A percentile compares a stretch with the other conserved stretches of the same genome.
Conservation (phyloP, 805 yeast genomes). For the Debaryomyces hansenii region DNA sequence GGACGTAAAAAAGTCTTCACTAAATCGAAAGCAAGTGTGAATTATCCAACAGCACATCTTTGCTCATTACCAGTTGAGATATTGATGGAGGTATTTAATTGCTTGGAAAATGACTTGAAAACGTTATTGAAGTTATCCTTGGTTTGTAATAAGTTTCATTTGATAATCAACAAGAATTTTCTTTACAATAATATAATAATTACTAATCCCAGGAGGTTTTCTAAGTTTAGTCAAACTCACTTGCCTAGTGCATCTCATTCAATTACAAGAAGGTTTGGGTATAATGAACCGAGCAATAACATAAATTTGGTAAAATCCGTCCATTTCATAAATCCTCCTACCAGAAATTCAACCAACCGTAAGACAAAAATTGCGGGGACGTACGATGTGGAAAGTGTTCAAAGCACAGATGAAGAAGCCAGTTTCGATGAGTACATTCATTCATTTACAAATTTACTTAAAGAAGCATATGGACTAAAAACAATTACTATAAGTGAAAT, state of each 20-base stretch:
- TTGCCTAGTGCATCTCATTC: conserved; percentile 20
- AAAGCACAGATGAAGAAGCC: conserved; percentile 11
- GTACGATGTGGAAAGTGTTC: conserved; percentile 28
- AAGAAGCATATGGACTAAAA: conserved; percentile 47
- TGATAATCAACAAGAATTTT: conserved; percentile 34
- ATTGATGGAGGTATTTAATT: conserved; percentile 31
- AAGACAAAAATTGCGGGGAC: conserved; percentile 37
- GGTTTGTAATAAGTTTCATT: conserved; percentile 37
- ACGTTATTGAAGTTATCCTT: conserved; percentile 27
- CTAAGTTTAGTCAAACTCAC: conserved; percentile 35
- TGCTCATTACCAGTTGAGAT: conserved; percentile 47
- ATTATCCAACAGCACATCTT: conserved; percentile 32
- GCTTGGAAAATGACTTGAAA: conserved; percentile 17
- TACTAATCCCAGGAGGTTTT: conserved; percentile 24
- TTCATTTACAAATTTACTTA: conserved; percentile 33
- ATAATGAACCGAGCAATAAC: conserved; percentile 26
- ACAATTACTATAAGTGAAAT: conserved; percentile 44
- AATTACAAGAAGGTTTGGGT: conserved; percentile 19
- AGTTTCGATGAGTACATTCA: conserved; percentile 25
- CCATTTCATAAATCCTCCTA: conserved; percentile 35
- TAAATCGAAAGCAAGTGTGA: conserved; percentile 8
- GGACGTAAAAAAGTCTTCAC: conserved; percentile 31
- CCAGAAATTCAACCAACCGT: conserved; percentile 17
- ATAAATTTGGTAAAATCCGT: conserved; percentile 30
- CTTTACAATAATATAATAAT: conserved; percentile 36